phyloP scores from a whole-genome alignment of 225 moss, liverwort and hornwort species.

The Sphagnum tenellum region DNA sequence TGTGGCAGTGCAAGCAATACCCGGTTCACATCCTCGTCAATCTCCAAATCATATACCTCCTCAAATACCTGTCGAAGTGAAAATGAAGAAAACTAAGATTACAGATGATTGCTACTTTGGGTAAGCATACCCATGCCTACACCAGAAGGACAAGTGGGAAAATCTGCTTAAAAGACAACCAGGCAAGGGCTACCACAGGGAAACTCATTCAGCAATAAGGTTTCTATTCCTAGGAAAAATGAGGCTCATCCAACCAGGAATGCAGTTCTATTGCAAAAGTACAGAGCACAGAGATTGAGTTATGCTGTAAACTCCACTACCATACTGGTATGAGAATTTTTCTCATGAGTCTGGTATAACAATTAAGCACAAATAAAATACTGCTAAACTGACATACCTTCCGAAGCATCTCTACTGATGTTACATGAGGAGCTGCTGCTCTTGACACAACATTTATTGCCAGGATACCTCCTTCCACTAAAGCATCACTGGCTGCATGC shows the following conservation, averaged over 20 bases:
- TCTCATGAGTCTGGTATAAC: not conserved
- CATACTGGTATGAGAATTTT: not conserved
- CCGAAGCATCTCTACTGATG: constrained; percentile 52
- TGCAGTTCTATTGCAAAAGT: too few relatives aligned
- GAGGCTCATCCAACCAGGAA: too few relatives aligned
- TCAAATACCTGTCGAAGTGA: constrained; percentile 58
- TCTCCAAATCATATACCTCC: constrained; percentile 80
- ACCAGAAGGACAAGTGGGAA: too few relatives aligned
- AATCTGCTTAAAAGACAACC: not conserved
- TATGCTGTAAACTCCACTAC: too few relatives aligned
- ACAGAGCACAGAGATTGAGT: too few relatives aligned
- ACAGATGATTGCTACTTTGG: too few relatives aligned
- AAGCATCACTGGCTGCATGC: constrained; percentile 43
- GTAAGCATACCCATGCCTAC: not conserved
- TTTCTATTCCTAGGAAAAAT: too few relatives aligned
- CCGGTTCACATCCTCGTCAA: constrained; percentile 76
- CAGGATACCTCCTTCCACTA: constrained; percentile 65
- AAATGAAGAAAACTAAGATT: not conserved
- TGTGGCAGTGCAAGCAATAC: constrained; percentile 70
- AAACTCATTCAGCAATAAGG: too few relatives aligned
- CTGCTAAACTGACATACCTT: constrained; percentile 21
- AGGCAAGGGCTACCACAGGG: not conserved
- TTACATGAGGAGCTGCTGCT: constrained; percentile 54
- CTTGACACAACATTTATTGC: constrained; percentile 81
- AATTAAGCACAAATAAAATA: not conserved